Percentiles rank a stretch among this genome's conserved stretches.
phyloP scores from a whole-genome alignment of 345 rosid species.

The Gossypium australe region DNA sequence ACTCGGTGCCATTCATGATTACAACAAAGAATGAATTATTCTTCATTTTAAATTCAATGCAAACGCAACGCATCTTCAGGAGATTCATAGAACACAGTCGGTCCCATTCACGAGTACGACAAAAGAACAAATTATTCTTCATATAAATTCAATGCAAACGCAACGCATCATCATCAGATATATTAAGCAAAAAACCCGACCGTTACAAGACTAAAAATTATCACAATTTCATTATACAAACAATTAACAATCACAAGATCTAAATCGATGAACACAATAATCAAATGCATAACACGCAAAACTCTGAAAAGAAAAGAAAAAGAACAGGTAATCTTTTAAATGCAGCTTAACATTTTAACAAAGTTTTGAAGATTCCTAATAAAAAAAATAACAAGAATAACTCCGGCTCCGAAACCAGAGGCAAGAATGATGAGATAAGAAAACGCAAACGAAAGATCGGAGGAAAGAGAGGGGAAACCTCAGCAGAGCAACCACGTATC shows the following conservation, averaged over 20 bases:
- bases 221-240: neutral
- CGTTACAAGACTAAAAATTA: neutral
- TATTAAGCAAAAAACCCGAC: neutral
- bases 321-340: neutral
- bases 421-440: neutral
- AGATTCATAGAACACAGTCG: neutral
- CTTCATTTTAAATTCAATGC: no score
- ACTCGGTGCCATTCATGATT: no score
- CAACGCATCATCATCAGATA: neutral
- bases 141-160: neutral
- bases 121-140: neutral
- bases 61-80: no score
- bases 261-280: neutral
- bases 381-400: neutral
- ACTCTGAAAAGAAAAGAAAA: neutral
- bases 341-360: neutral
- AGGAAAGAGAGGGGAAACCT: conserved; percentile 34
- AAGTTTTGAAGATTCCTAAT: neutral
- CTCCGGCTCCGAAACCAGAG: neutral
- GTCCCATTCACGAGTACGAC: neutral
- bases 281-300: neutral
- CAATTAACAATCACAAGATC: neutral
- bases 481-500: conserved; percentile 52
- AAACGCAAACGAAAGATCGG: neutral
- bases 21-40: no score